Conservation (phyloP, 2,329 filamentous ascomycete genomes). For the Ceratocystis papillata region DNA sequence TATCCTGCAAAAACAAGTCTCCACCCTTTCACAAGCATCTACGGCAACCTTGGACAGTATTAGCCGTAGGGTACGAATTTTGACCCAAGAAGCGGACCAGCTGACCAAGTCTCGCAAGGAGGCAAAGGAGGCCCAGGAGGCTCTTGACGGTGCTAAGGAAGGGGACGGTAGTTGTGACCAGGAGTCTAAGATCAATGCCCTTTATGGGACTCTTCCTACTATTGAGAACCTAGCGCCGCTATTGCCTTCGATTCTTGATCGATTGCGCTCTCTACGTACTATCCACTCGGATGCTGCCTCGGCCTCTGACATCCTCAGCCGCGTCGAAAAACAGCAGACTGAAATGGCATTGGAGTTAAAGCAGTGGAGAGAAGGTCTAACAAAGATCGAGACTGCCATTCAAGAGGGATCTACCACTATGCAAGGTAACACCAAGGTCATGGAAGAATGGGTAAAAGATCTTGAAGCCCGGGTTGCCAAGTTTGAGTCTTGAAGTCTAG, state of each 20-base stretch:
- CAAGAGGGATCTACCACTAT: constrained; percentile 58
- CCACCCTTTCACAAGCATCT: constrained; percentile 60
- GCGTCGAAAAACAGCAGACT: constrained; percentile 65
- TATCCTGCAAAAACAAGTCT: constrained; percentile 68
- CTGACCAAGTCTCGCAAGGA: constrained; percentile 55
- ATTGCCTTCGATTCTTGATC: constrained; percentile 73
- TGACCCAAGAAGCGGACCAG: constrained; percentile 61
- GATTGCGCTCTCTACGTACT: constrained; percentile 68
- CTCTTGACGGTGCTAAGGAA: constrained; percentile 32
- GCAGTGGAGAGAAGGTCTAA: constrained; percentile 73
- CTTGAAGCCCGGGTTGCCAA: constrained; percentile 66
- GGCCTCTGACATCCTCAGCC: constrained; percentile 65
- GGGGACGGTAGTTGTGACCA: constrained; percentile 52
- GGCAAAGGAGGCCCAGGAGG: constrained; percentile 51
- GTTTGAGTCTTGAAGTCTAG: constrained; percentile 24
- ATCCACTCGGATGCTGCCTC: constrained; percentile 80
- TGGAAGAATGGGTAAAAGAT: constrained; percentile 80
- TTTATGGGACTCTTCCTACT: constrained; percentile 79
- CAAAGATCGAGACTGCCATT: constrained; percentile 67
- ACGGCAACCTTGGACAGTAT: constrained; percentile 63
- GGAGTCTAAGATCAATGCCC: constrained; percentile 74
- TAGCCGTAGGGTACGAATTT: constrained; percentile 56
- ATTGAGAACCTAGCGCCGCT: constrained; percentile 79
- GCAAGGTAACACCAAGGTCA: constrained; percentile 68
- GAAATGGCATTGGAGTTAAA: constrained; percentile 76